Evolutionary conservation across 2,329 filamentous ascomycete genomes (phyloP).

Genomic region (Pseudocercospora cruenta): DNA sequence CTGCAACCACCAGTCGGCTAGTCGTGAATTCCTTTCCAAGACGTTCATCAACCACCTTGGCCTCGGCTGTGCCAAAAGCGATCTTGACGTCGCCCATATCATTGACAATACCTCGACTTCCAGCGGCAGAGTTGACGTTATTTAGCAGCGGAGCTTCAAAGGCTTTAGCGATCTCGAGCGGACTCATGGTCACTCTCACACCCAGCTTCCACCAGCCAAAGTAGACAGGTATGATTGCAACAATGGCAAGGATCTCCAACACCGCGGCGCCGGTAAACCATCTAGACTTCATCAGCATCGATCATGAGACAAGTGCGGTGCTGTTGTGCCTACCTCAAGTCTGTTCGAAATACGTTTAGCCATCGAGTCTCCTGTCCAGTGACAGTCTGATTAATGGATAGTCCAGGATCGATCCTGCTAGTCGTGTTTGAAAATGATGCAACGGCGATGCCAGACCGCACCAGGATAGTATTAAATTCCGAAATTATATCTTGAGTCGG

Average conservation of each 20-base stretch:
- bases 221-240: constrained; percentile 21
- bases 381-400: neutral
- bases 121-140: constrained; percentile 2
- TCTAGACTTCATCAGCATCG: neutral
- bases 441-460: constrained; percentile 14
- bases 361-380: neutral
- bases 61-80: neutral
- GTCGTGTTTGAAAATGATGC: constrained; percentile 11
- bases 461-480: constrained; percentile 19
- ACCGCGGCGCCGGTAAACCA: constrained; percentile 21
- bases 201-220: constrained; percentile 24
- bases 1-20: neutral
- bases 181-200: neutral
- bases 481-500: constrained; percentile 15
- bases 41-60: neutral
- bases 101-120: constrained; percentile 7
- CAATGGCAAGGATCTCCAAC: constrained; percentile 16
- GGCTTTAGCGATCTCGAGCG: constrained; percentile 4
- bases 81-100: constrained; percentile 7
- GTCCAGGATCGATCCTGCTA: neutral
- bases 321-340: neutral
- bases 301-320: neutral
- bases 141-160: neutral
- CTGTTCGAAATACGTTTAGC: constrained; percentile 3
- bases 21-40: neutral